phyloP scores from a whole-genome alignment of 192 early-diverging fungal species.

The Coemansia aciculifera region DNA sequence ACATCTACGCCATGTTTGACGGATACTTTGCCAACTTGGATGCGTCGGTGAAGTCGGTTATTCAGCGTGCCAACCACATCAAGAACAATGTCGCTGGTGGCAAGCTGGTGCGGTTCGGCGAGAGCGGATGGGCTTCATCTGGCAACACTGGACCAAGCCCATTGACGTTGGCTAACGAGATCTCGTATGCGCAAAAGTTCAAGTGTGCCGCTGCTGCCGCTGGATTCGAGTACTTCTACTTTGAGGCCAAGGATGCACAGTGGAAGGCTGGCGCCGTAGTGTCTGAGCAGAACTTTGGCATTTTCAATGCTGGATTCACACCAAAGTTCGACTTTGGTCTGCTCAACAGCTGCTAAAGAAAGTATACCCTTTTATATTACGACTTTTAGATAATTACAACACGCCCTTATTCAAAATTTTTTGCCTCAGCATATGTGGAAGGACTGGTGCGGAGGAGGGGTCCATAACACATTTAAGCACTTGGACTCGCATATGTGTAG shows the following conservation, averaged over 20 bases:
- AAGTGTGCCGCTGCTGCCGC: constrained; percentile 30
- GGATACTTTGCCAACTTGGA: constrained; percentile 23
- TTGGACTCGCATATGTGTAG: not conserved
- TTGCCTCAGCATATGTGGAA: too few relatives aligned
- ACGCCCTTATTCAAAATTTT: not conserved
- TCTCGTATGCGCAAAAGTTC: constrained; percentile 34
- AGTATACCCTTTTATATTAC: not conserved
- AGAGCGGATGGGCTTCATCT: constrained; percentile 48
- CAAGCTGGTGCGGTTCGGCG: constrained; percentile 42
- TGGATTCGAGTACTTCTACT: constrained; percentile 50
- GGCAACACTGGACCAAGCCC: constrained; percentile 43
- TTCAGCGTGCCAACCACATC: constrained; percentile 37
- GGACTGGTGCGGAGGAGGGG: not conserved
- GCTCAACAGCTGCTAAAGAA: constrained; percentile 25
- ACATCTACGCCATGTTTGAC: constrained; percentile 52
- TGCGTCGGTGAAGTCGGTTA: constrained; percentile 39
- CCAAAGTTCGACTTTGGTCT: constrained; percentile 42
- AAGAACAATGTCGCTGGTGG: constrained; percentile 32
- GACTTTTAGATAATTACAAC: not conserved
- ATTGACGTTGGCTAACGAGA: constrained; percentile 33
- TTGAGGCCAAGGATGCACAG: constrained; percentile 52
- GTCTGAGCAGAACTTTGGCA: constrained; percentile 50
- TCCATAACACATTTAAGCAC: not conserved
- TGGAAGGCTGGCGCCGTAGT: constrained; percentile 33
- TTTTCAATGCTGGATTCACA: constrained; percentile 22